Conservation (phyloP, 1,139 yeast species). For the Suhomyces taliae region DNA sequence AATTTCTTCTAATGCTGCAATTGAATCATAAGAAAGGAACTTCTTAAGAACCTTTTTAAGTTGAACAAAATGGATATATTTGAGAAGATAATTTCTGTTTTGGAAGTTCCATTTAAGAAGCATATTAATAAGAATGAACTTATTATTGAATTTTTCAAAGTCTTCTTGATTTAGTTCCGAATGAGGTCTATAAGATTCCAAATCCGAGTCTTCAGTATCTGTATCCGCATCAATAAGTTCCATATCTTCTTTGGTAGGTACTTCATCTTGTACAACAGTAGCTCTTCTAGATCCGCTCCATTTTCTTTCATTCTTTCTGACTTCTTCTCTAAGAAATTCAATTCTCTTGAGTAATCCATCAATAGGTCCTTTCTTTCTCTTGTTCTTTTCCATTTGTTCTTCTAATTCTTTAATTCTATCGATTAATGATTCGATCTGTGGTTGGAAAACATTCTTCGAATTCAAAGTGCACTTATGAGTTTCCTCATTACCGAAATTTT, state of each 20-base stretch:
- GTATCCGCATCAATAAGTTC: too few relatives aligned
- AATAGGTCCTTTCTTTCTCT: conserved; percentile 11
- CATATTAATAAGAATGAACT: conserved; percentile 42
- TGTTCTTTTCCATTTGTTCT: conserved; percentile 19
- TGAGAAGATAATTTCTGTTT: conserved; percentile 36
- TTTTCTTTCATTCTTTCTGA: conserved; percentile 14
- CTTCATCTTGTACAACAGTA: conserved; percentile 1
- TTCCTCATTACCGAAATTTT: conserved; percentile 28
- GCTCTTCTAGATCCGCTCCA: conserved; percentile 7
- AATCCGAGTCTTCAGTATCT: not conserved
- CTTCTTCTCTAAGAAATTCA: conserved; percentile 24
- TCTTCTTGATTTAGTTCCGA: not conserved
- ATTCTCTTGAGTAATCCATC: conserved; percentile 22
- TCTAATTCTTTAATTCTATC: conserved; percentile 32
- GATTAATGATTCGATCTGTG: conserved; percentile 29
- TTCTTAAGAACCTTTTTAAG: conserved; percentile 28
- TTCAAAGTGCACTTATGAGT: conserved; percentile 34
- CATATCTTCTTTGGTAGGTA: not conserved
- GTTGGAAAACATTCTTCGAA: conserved; percentile 26
- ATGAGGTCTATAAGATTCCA: not conserved
- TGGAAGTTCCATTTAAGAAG: conserved; percentile 45
- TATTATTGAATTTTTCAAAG: conserved; percentile 32
- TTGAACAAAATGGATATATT: conserved; percentile 43
- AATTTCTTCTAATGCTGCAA: conserved; percentile 38
- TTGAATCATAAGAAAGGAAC: conserved; percentile 40